Percentiles rank a stretch among this genome's conserved stretches.
These are phyloP conservation scores for Tuber borchii DNA, from an alignment of 495 filamentous ascomycete species.

Conservation along the genomic window DNA sequence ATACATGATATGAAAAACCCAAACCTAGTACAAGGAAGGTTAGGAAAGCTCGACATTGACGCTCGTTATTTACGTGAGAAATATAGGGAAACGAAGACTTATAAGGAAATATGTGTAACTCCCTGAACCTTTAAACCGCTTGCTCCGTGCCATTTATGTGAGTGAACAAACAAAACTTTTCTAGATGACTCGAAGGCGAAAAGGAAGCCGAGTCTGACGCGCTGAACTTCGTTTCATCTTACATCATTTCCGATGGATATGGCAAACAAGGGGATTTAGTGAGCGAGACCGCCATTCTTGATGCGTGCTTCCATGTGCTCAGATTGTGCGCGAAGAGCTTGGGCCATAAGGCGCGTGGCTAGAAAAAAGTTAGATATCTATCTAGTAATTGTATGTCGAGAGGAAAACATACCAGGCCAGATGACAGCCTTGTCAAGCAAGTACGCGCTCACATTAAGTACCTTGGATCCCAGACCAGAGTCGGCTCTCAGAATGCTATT, in stretches of 20 bases:
- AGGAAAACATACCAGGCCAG: conserved; percentile 69
- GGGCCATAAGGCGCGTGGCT: conserved; percentile 85
- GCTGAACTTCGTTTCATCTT: conserved; percentile 6
- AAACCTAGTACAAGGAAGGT: conserved; percentile 34
- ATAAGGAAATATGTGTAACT: conserved; percentile 25
- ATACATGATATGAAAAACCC: conserved; percentile 33
- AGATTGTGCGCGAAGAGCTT: conserved; percentile 78
- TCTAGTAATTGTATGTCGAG: conserved; percentile 6
- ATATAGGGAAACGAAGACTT: conserved; percentile 13
- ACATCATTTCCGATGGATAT: neutral
- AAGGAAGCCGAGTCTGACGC: conserved; percentile 7
- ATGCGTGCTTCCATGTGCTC: conserved; percentile 58
- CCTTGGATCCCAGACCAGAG: conserved; percentile 52
- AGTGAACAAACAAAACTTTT: conserved; percentile 14
- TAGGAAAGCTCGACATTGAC: conserved; percentile 27
- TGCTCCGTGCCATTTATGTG: conserved; percentile 21
- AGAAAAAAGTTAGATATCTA: conserved; percentile 41
- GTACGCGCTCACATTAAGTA: conserved; percentile 77
- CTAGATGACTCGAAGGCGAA: conserved; percentile 7
- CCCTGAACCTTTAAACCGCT: conserved; percentile 16
- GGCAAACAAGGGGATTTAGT: neutral
- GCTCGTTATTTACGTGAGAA: conserved; percentile 32
- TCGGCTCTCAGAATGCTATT: conserved; percentile 30
- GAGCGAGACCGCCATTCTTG: conserved; percentile 25
- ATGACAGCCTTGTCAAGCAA: conserved; percentile 84